Evolutionary conservation across 257 asterid genomes (phyloP), one percentile per base, ranked within the genome.

Genomic region (Solanum peruvianum): DNA sequence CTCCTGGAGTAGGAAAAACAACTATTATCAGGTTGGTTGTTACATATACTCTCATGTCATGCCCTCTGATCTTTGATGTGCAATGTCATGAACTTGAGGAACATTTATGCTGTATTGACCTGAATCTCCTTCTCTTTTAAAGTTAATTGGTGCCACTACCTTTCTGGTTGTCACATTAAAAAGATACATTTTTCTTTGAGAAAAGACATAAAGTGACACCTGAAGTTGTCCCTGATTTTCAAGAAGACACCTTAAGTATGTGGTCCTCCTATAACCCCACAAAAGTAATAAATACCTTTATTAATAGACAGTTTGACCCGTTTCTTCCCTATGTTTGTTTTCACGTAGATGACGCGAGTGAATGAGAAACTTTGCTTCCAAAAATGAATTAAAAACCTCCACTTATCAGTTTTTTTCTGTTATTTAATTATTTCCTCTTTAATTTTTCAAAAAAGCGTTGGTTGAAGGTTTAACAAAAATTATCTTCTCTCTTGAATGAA

Each of bases 1-100:
- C 98, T 87, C 99, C 99, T 35, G 98, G 99, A 75, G 99, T 96
- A 85, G 99, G 99, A 13, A 96, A 96, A 92, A 96, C 99, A 75
- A 96, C 98, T 70, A 95, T 96, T 87, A 96, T 96, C 92, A 96
- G 99, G 99, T 96, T 42, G 85, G 87, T 83, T 9, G 7, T n/a
- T 33, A 9, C 18, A 47, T 37, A 1, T 29, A 4, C 82, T 14
- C 44, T 49, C 78, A 41, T 56, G n/a, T 72, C 76, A 85, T 23
- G 16, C 37, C 72, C 8, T 81, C 42, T 49, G 85, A 81, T 31
- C 31, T 81, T 81, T 81, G 27, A 81, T 81, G 69, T 11, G 69
- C 69, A 81, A 29, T 18, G 25, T 14, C 85, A 29, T 49, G 85
- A 49, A 18, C 29, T 52, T 49, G 69, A 18, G 69, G n/a, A 80